These are phyloP conservation scores for Yarrowia deformans DNA, from an alignment of 805 yeast species.

Conservation along the genomic window DNA sequence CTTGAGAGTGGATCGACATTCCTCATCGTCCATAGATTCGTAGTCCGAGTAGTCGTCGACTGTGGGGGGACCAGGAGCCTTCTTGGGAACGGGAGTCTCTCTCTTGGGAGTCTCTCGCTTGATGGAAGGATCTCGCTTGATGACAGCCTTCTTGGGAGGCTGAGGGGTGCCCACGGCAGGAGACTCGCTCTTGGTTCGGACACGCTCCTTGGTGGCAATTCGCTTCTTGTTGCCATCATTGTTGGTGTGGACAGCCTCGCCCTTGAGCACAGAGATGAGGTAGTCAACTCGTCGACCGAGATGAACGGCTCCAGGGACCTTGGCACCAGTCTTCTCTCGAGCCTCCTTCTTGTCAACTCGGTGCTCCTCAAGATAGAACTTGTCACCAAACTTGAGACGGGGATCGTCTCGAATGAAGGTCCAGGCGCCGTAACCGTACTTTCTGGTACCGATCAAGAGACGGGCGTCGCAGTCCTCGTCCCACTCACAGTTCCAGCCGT, in stretches of 20 bases:
- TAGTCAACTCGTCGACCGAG: constrained; percentile 91
- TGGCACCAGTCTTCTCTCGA: constrained; percentile 55
- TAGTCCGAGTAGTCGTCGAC: constrained; percentile 59
- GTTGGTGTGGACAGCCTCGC: constrained; percentile 50
- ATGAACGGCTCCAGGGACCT: constrained; percentile 91
- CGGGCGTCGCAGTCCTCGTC: constrained; percentile 79
- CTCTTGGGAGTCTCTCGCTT: constrained; percentile 29
- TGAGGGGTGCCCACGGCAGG: constrained; percentile 41
- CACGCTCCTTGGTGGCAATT: constrained; percentile 44
- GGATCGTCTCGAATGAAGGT: constrained; percentile 94
- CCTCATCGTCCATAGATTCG: constrained; percentile 78
- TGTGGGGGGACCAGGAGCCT: constrained; percentile 39
- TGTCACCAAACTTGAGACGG: constrained; percentile 80
- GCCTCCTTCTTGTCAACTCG: constrained; percentile 51
- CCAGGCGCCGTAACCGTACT: constrained; percentile 98
- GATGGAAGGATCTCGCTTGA: constrained; percentile 25
- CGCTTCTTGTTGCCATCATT: constrained; percentile 37
- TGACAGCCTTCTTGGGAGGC: constrained; percentile 35
- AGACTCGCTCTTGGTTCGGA: constrained; percentile 42
- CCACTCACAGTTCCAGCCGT: constrained; percentile 94
- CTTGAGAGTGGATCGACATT: constrained; percentile 65
- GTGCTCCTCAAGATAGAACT: constrained; percentile 70
- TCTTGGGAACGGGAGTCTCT: constrained; percentile 29
- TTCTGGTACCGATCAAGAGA: constrained; percentile 83
- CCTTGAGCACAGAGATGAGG: constrained; percentile 72